Evolutionary conservation across 1,139 yeast species (phyloP).

Genomic region (Suhomyces yuchorum): DNA sequence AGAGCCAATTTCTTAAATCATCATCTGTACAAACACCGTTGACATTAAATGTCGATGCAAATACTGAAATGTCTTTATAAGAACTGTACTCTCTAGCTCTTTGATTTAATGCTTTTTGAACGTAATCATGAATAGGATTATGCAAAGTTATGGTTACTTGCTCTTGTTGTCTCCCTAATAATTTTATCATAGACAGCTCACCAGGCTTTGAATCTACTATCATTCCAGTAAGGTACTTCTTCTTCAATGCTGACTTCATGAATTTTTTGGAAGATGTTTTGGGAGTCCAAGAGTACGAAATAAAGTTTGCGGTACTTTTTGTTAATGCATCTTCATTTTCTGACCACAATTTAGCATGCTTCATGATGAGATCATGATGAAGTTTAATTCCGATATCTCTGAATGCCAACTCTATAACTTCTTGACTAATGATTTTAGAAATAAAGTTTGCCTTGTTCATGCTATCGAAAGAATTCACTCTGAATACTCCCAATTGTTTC

Average conservation of each 20-base stretch:
- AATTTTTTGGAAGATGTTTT: conserved; percentile 36
- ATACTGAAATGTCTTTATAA: conserved; percentile 52
- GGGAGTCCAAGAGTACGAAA: conserved; percentile 34
- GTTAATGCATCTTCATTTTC: conserved; percentile 56
- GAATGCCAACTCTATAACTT: conserved; percentile 60
- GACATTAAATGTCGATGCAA: conserved; percentile 71
- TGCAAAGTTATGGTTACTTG: conserved; percentile 51
- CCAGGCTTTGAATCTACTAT: conserved; percentile 41
- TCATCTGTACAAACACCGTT: conserved; percentile 60
- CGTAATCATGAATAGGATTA: conserved; percentile 74
- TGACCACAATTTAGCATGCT: conserved; percentile 63
- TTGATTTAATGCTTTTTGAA: conserved; percentile 55
- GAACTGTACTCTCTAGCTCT: conserved; percentile 52
- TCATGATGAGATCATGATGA: conserved; percentile 44
- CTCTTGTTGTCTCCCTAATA: conserved; percentile 52
- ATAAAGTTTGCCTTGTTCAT: conserved; percentile 62
- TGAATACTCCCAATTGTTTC: conserved; percentile 67
- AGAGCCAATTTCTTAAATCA: conserved; percentile 59
- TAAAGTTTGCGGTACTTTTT: conserved; percentile 44
- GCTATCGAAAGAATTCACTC: conserved; percentile 69
- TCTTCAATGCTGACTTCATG: conserved; percentile 46
- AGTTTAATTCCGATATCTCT: conserved; percentile 48
- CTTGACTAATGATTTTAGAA: conserved; percentile 60
- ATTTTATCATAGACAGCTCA: conserved; percentile 49
- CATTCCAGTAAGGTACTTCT: conserved; percentile 47